A percentile compares a stretch with the other conserved stretches of the same genome.
Evolutionary conservation across 345 rosid species (phyloP).

Genomic region (Boechera retrofracta): DNA sequence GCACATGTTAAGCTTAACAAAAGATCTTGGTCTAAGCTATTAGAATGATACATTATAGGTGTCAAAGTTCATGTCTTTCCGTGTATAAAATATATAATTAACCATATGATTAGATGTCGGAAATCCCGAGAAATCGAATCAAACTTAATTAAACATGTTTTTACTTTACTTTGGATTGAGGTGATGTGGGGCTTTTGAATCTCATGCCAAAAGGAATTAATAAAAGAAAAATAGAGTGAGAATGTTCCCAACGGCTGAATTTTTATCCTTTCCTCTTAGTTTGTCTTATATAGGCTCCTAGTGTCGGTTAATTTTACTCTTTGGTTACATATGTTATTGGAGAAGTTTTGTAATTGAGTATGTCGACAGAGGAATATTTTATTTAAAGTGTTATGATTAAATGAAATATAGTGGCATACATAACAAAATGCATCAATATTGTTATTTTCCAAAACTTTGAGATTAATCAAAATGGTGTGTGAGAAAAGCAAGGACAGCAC

Average conservation of each 20-base stretch:
- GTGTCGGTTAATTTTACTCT: neutral
- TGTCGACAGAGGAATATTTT: neutral
- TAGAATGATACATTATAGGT: neutral
- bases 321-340: neutral
- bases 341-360: too few species aligned
- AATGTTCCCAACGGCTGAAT: slow-evolving; percentile 44
- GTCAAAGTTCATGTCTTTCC: neutral
- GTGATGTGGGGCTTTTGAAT: slow-evolving; percentile 39
- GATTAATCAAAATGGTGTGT: slow-evolving; percentile 42
- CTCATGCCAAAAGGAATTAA: slow-evolving; percentile 33
- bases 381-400: neutral
- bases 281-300: neutral
- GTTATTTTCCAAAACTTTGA: slow-evolving; percentile 17
- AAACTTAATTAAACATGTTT: neutral
- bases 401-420: neutral
- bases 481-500: slow-evolving; percentile 38
- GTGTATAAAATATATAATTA: neutral
- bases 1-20: neutral
- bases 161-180: slow-evolving; percentile 10
- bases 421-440: neutral
- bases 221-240: neutral
- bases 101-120: slow-evolving; percentile 28
- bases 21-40: neutral
- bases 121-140: slow-evolving; percentile 22
- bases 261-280: neutral